Percentiles rank a stretch among this genome's conserved stretches.
These are phyloP conservation scores for Colletotrichum lindemuthianum DNA, from an alignment of 2,329 filamentous ascomycete genomes.

Conservation along the genomic window DNA sequence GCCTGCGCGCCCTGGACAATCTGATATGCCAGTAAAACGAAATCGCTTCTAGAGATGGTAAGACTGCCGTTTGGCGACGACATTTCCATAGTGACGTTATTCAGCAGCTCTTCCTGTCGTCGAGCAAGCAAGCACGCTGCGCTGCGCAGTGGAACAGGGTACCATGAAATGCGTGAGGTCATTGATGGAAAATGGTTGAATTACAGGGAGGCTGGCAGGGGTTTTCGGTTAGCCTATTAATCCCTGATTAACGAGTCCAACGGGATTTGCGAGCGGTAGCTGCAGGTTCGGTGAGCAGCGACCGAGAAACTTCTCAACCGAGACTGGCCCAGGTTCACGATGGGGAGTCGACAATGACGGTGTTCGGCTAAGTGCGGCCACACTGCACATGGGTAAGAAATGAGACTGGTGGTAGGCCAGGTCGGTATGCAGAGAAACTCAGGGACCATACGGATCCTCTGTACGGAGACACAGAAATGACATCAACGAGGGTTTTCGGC, in stretches of 20 bases:
- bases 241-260: slow-evolving; percentile 4
- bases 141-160: slow-evolving; percentile 2
- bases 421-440: not conserved
- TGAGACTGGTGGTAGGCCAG: too few species aligned
- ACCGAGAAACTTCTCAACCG: not conserved
- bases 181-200: slow-evolving; percentile 29
- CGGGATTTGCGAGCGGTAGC: too few species aligned
- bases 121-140: not conserved
- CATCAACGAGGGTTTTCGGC: slow-evolving; percentile 37
- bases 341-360: not conserved
- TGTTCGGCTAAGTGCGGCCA: slow-evolving; percentile 15
- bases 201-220: slow-evolving; percentile 10
- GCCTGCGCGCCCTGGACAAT: too few species aligned
- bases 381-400: too few species aligned
- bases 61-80: too few species aligned
- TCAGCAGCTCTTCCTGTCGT: too few species aligned
- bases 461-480: slow-evolving; percentile 9
- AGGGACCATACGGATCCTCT: slow-evolving; percentile 1
- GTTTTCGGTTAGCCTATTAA: slow-evolving; percentile 4
- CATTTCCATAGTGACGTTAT: slow-evolving; percentile 4
- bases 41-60: too few species aligned
- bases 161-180: slow-evolving; percentile 25
- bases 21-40: too few species aligned
- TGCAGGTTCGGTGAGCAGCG: not conserved
- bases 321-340: slow-evolving; percentile 5